Base-by-base conservation (phyloP, 2,329 filamentous ascomycete genomes). In the Rugonectria rugulosa region DNA sequence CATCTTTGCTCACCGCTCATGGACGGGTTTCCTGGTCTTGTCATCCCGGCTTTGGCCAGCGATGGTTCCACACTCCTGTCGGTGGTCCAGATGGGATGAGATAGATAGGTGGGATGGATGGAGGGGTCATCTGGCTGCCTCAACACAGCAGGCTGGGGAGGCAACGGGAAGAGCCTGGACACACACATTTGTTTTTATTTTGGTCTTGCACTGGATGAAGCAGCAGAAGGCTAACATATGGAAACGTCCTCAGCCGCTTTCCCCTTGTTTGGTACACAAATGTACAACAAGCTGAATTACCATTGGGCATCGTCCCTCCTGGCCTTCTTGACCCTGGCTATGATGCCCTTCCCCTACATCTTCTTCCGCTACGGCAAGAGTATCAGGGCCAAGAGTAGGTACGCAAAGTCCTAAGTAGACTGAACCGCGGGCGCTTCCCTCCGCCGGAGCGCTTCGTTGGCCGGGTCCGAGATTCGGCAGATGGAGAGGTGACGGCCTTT, bases 221-320 rank as follows among this genome's bases (percentile, higher is more conserved):
- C n/a, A n/a, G n/a, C n/a, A n/a, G 21, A 43, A 32, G 31, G 54
- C 63, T 69, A 38, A 66, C 57, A 23, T 8, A 21, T 8, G 36
- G 27, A 40, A 14, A 11, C 29, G 12, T 15, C 23, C 24, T 40
- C 59, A 85, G 91, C 91, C 47, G 84, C 86, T 4, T 93, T 93
- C 64, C 89, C 90, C 12, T 76, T 92, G 3, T 92, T 93, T 70
- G 88, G 88, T 14, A 81, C 85, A 23, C 88, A 87, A 62, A 85
- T 93, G 87, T 94, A 92, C 68, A 70, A 82, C 8, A 80, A 75
- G 21, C 78, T 93, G 20, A 90, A 89, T 14, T 83, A 88, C 55
- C 84, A 88, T 58, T 92, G 90, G 89, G 86, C 85, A 7, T 83
- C 84, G 1, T 84, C 78, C 34, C 69, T 89, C 36, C 72, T 89